Evolutionary conservation across 345 rosid genomes (phyloP), one percentile per base, ranked within the genome.

Genomic region (Raphanus raphanistrum): DNA sequence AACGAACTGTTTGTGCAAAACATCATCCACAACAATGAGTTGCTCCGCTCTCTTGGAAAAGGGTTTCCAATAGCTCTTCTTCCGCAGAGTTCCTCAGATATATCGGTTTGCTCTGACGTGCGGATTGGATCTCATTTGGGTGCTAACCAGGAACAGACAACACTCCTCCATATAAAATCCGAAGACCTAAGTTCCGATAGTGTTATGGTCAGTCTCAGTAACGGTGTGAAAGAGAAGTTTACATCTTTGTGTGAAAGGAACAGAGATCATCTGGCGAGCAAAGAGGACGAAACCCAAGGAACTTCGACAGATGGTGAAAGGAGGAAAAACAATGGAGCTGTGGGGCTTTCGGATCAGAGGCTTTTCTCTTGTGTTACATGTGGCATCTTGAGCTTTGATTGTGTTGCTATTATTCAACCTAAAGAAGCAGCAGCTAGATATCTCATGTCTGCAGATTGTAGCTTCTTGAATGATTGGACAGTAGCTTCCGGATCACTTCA

Each of bases 371-470:
- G 99, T 69, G 97, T 87, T 68, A 88, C 92, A 0, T 95, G 99
- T 76, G 99, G 99, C 80, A 84, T 95, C 72, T 82, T 91, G 84
- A 81, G 92, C 82, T 93, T 90, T 82, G 89, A 87, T 76, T 95
- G 99, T 74, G 83, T 92, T 75, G 98, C 99, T 68, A 71, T 95
- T 57, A 65, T 93, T 81, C 93, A 88, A 83, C 99, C 99, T 16
- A 89, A 79, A 63, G 96, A 91, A 84, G 84, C 87, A 71, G 90
- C 97, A 13, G 89, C 96, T 38, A 84, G 89, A 82, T 89, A 88
- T 78, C 92, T 95, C 75, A 89, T 86, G 91, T 90, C 99, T 43
- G 96, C 94, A 35, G 98, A 93, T 82, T 91, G 96, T 81, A 90
- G 94, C 83, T 90, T 89, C 84, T 88, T 95, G 59, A 89, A 89